Evolutionary conservation across 2,329 filamentous ascomycete genomes (phyloP), one percentile per base, ranked within the genome.

Genomic region (Colletotrichum tabaci): DNA sequence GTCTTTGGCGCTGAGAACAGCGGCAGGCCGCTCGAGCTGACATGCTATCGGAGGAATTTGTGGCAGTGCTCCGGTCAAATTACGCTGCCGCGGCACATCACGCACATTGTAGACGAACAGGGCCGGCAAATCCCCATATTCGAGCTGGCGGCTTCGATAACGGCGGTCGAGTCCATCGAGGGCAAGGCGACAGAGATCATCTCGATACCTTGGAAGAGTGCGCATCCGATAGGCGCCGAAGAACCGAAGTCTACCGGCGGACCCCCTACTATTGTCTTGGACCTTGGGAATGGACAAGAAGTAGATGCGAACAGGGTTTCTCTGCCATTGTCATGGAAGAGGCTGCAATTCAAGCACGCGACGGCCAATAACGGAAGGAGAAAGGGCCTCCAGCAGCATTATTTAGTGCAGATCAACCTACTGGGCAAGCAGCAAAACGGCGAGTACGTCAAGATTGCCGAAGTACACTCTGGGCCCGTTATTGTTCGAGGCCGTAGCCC

Each of bases 381-480:
- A 75, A 98, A 98, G 82, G 96, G 97, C 74, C 85, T 98, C 57
- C 96, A 98, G 80, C 96, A 98, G 81, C 95, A 98, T 80, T 98
- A 98, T 79, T 89, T 97, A 2, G 93, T 98, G 58, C 92, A 94
- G 72, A 91, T 98, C 70, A 95, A 92, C 80, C 87, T 98, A 12
- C 85, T 96, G 47, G 95, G 93, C 23, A 96, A 93, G 64, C 85
- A 94, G n/a, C 85, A 88, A 63, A 83, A 83, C 1, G 86, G 93
- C 0, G 94, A 93, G 13, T 89, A 91, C 30, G 86, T 92, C 66
- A 89, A 88, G 74, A 91, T 98, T 73, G 94, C 94, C 74, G 95
- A 98, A 80, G 92, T 97, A 16, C 92, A 93, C 75, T 98, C 95
- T 1, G 94, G 94, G 0, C 93, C 96, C n/a, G 94, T 98, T 68